phyloP scores from a whole-genome alignment of 1,284 basidiomycete genomes.

The Pseudozyma hubeiensis region DNA sequence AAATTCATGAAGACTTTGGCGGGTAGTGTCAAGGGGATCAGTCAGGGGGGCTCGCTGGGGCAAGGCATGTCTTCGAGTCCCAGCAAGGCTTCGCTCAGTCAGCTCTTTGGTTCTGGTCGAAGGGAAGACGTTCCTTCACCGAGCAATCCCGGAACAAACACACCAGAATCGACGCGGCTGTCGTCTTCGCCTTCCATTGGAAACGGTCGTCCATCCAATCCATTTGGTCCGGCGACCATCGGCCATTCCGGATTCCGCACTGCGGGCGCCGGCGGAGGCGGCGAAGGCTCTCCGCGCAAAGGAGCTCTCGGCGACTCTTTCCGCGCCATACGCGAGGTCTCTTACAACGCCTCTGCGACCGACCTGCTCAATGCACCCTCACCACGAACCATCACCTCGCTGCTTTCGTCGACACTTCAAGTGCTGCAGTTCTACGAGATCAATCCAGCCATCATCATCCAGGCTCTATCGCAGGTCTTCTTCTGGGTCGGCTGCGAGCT shows the following conservation, averaged over 20 bases:
- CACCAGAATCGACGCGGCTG: conserved; percentile 5
- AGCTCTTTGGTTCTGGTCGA: conserved; percentile 47
- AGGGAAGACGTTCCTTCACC: conserved; percentile 9
- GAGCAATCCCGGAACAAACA: background rate
- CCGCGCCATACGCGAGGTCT: conserved; percentile 39
- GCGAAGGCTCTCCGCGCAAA: conserved; percentile 28
- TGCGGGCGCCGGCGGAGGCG: background rate
- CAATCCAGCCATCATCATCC: conserved; percentile 88
- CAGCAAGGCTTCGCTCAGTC: conserved; percentile 47
- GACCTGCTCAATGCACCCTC: conserved; percentile 50
- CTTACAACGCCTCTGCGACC: conserved; percentile 42
- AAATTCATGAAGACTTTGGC: conserved; percentile 60
- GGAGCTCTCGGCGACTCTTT: conserved; percentile 26
- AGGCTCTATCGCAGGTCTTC: conserved; percentile 93
- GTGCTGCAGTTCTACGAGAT: conserved; percentile 87
- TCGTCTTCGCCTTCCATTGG: conserved; percentile 37
- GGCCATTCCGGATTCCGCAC: conserved; percentile 27
- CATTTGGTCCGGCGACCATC: conserved; percentile 23
- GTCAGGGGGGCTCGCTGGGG: conserved; percentile 22
- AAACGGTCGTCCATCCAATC: conserved; percentile 23
- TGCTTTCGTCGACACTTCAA: conserved; percentile 88
- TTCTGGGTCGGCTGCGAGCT: conserved; percentile 87
- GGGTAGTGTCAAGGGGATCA: conserved; percentile 56
- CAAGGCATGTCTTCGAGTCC: conserved; percentile 33
- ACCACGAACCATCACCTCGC: conserved; percentile 79